Base-by-base conservation (phyloP, 192 early-diverging fungal genomes). In the Lunasporangiospora selenospora region DNA sequence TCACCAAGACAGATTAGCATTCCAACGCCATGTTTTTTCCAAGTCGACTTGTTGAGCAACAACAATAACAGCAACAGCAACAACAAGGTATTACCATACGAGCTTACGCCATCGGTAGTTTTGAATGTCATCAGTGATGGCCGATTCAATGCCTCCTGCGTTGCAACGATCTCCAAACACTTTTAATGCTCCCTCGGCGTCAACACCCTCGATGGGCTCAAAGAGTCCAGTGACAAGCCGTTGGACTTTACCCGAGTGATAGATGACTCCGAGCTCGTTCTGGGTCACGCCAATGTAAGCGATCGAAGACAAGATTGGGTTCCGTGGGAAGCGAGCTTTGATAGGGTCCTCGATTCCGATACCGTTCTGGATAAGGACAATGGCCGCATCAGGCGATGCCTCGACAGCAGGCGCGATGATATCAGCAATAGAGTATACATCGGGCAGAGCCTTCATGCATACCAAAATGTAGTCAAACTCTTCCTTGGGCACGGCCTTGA, bases 311-410 rank as follows among this genome's bases (percentile, higher is more conserved):
- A 85, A 50, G 4, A 92, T 58, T 2, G 85, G 85, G 58, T 86
- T 88, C 19, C 70, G 44, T 12, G 88, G 88, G 67, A 88, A 92
- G 37, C 77, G 75, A n/a, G 48, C 55, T 18, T 58, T 58, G 50
- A 86, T 80, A 33, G 83, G 81, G 4, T 83, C 80, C 53, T 92
- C 90, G 38, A 88, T 78, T 0, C 82, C 87, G 21, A 92, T 79
- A 7, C 90, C 90, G 60, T 92, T 92, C 67, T 92, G 90, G 32
- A 92, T 87, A 53, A 90, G 44, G 12, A 92, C 70, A 38, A 92
- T 87, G 11, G 64, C 38, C 7, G 88, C 87, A 11, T 75, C 58
- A 6, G 70, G 43, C 1, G 62, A 73, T 6, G 83, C 81, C 11
- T 86, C 80, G 4, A 78, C 81, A 7, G 67, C 65, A 16, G 85